Conservation (phyloP, 176 grass and related monocot species). For the Sorghum bicolor region DNA sequence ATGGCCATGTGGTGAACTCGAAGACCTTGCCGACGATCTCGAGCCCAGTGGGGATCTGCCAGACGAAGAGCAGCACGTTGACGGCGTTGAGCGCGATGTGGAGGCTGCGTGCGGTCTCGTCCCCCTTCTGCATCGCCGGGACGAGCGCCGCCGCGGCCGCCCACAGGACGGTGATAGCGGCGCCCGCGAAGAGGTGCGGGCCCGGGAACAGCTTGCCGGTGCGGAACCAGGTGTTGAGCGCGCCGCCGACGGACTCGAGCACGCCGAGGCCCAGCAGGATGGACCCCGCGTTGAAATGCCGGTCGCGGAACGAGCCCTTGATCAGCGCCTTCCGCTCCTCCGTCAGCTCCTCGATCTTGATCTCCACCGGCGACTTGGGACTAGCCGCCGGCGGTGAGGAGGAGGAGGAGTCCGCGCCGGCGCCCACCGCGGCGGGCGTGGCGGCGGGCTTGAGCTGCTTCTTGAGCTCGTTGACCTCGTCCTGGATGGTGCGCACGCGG, state of each 20-base stretch:
- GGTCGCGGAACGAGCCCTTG: slow-evolving; percentile 67
- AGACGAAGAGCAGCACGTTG: slow-evolving; percentile 92
- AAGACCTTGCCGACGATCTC: slow-evolving; percentile 93
- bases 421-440: background rate
- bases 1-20: slow-evolving; percentile 95
- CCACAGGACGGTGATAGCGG: slow-evolving; percentile 84
- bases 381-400: too few relatives aligned
- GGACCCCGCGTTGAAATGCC: slow-evolving; percentile 87
- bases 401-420: background rate
- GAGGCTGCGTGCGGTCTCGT: slow-evolving; percentile 68
- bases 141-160: slow-evolving; percentile 68
- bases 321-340: slow-evolving; percentile 86
- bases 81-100: slow-evolving; percentile 85
- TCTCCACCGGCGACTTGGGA: slow-evolving; percentile 43
- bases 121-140: slow-evolving; percentile 90
- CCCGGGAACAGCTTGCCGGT: slow-evolving; percentile 93
- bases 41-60: slow-evolving; percentile 90
- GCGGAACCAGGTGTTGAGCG: slow-evolving; percentile 79
- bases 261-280: slow-evolving; percentile 85
- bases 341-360: slow-evolving; percentile 75
- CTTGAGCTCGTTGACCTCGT: slow-evolving; percentile 88
- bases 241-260: slow-evolving; percentile 66
- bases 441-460: slow-evolving; percentile 53
- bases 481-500: slow-evolving; percentile 80
- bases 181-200: slow-evolving; percentile 82